phyloP scores from a whole-genome alignment of 2,329 filamentous ascomycete species.

The Annulohypoxylon truncatum region DNA sequence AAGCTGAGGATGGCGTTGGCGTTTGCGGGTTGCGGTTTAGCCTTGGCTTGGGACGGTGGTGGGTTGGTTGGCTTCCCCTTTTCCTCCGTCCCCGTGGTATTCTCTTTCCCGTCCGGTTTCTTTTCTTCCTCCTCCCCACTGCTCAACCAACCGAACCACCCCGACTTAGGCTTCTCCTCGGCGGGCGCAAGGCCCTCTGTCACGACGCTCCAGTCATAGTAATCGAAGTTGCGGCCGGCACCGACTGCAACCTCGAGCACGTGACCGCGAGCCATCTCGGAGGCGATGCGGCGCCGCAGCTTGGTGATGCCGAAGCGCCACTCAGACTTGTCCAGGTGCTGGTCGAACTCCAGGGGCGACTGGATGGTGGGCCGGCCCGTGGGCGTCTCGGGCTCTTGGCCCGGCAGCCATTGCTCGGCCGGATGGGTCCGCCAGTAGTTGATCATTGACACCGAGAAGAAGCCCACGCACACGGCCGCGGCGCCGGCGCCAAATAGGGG shows the following conservation, averaged over 20 bases:
- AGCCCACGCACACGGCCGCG: conserved; percentile 59
- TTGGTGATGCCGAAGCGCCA: conserved; percentile 65
- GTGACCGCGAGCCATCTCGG: conserved; percentile 60
- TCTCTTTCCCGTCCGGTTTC: conserved; percentile 24
- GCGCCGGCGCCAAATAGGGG: conserved; percentile 61
- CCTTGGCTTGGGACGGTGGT: conserved; percentile 5
- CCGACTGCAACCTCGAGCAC: conserved; percentile 73
- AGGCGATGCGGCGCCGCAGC: conserved; percentile 62
- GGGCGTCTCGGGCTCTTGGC: conserved; percentile 54
- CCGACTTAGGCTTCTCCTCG: conserved; percentile 37
- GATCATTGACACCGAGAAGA: conserved; percentile 55
- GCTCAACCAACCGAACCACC: conserved; percentile 29
- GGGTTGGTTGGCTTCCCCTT: not conserved
- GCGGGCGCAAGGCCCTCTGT: conserved; percentile 37
- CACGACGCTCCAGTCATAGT: conserved; percentile 65
- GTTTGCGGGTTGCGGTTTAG: not conserved
- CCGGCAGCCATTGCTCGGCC: conserved; percentile 45
- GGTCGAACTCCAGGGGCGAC: conserved; percentile 67
- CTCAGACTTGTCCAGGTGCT: conserved; percentile 67
- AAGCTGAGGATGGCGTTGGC: conserved; percentile 62
- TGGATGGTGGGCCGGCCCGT: conserved; percentile 63
- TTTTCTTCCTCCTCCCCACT: conserved; percentile 18
- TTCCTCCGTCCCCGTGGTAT: conserved; percentile 13
- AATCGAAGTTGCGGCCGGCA: conserved; percentile 70
- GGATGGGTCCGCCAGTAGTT: conserved; percentile 45